Evolutionary conservation across 345 rosid species (phyloP), one percentile per base, ranked within the genome.

Genomic region (Sisymbrium irio): DNA sequence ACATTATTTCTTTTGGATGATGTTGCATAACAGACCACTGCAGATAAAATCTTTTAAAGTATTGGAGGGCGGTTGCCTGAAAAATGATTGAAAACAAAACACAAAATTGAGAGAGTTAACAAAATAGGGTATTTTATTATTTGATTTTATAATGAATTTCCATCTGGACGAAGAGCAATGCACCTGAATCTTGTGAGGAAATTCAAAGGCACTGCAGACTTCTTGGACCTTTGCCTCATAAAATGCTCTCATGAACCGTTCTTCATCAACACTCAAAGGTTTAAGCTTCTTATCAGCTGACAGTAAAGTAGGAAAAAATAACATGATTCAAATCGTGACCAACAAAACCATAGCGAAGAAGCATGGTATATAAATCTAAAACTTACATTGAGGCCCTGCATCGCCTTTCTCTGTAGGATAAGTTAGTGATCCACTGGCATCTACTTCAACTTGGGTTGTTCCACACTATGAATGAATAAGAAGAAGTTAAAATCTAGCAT

Each of bases 21-120:
- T 89, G 97, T 74, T 95, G 96, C 99, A 95, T 95, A 85, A 95
- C 97, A 20, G 99, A 92, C 97, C 99, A 95, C 51, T 89, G 92
- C 75, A 95, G 84, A 80, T 95, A 95, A 78, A 95, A 95, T 72
- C 99, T 87, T 81, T 95, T 95, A 78, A 95, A 95, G 84, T 90
- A 95, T 57, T 87, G 81, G 19, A 95, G 94, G 53, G 97, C 97
- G 3, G 99, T 95, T 53, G 89, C 99, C 99, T 95, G 84, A 73
- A 86, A 76, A 70, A 60, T 54, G 78, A 14, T 22, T 13, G 1
- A 51, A 45, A 41, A 41, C 9, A 76, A 11, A 64, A 70, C 40
- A 50, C n/a, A 4, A 4, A 61, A 57, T 18, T 17, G 15, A 44
- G 67, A 66, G 68, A 56, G 14, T 25, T 13, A 58, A 56, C 11